Evolutionary conservation across 768 basidiomycete genomes (phyloP).

Genomic region (Rhodocollybia butyracea): DNA sequence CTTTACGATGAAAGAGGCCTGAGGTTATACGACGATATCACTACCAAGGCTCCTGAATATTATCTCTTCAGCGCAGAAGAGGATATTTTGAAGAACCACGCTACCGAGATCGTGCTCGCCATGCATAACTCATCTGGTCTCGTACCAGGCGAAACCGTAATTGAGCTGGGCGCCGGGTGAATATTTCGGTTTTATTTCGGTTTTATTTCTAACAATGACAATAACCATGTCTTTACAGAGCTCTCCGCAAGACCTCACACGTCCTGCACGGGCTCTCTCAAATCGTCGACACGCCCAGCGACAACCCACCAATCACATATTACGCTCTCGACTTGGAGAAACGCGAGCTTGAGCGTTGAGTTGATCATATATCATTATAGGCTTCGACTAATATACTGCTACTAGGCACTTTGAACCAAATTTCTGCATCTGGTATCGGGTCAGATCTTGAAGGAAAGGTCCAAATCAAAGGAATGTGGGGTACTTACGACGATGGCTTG

Average conservation of each 20-base stretch:
- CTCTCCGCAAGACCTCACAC: conserved; percentile 86
- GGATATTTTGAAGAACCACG: conserved; percentile 70
- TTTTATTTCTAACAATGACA: not conserved
- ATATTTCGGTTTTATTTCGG: conserved; percentile 27
- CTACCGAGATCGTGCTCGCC: conserved; percentile 66
- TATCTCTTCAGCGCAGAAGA: conserved; percentile 91
- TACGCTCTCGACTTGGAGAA: conserved; percentile 93
- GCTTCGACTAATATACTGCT: too few relatives aligned
- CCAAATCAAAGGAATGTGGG: conserved; percentile 79
- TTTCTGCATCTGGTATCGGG: conserved; percentile 64
- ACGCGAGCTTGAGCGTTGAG: conserved; percentile 80
- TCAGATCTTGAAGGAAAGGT: conserved; percentile 66
- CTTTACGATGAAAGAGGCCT: conserved; percentile 88
- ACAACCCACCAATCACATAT: conserved; percentile 63
- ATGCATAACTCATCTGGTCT: conserved; percentile 53
- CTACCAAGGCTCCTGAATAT: conserved; percentile 76
- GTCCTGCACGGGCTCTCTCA: conserved; percentile 70
- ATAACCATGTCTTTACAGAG: conserved; percentile 37
- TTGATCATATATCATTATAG: too few relatives aligned
- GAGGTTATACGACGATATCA: conserved; percentile 82
- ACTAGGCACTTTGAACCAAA: conserved; percentile 66
- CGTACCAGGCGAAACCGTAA: conserved; percentile 52
- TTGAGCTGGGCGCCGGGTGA: conserved; percentile 96
- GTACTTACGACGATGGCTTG: conserved; percentile 88
- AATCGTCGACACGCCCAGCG: conserved; percentile 34